Percentiles rank a stretch among this genome's conserved stretches.
Conservation (phyloP, 371 early-diverging fungal species). For the Syncephalastrum sp. region DNA sequence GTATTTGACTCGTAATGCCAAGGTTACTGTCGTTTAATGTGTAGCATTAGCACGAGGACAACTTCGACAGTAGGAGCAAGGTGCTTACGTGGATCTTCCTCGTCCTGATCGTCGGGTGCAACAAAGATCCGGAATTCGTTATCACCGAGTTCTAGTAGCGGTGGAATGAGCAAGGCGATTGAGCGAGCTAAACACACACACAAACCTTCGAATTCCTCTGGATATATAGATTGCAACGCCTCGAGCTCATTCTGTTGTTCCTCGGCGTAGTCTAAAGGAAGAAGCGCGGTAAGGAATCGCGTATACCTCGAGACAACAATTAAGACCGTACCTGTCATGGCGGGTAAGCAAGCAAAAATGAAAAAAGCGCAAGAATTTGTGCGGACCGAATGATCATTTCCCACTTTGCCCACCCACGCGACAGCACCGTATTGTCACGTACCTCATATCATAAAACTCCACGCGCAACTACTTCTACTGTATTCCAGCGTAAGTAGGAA, state of each 20-base stretch:
- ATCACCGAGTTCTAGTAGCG: constrained; percentile 26
- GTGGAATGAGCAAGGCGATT: background rate
- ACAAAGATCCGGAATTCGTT: constrained; percentile 51
- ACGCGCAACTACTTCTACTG: too few relatives aligned
- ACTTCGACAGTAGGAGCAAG: background rate
- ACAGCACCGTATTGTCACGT: too few relatives aligned
- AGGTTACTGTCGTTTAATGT: constrained; percentile 28
- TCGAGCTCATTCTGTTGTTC: constrained; percentile 89
- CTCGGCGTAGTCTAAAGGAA: constrained; percentile 63
- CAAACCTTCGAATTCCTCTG: constrained; percentile 78
- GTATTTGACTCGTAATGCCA: constrained; percentile 73
- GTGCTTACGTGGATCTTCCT: constrained; percentile 50
- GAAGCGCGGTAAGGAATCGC: constrained; percentile 11
- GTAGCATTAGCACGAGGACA: background rate
- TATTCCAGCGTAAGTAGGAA: too few relatives aligned
- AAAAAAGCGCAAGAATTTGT: too few relatives aligned
- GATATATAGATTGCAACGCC: constrained; percentile 90
- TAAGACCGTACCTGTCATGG: too few relatives aligned
- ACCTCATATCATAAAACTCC: too few relatives aligned
- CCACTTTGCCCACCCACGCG: too few relatives aligned
- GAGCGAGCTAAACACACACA: constrained; percentile 12
- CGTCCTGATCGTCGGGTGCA: constrained; percentile 57
- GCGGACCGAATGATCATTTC: too few relatives aligned
- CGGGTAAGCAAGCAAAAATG: too few relatives aligned
- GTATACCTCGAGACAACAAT: too few relatives aligned